Percentiles rank a stretch among this genome's conserved stretches.
These are phyloP conservation scores for Naematelia aurantialba DNA, from an alignment of 768 basidiomycete genomes.

Conservation along the genomic window DNA sequence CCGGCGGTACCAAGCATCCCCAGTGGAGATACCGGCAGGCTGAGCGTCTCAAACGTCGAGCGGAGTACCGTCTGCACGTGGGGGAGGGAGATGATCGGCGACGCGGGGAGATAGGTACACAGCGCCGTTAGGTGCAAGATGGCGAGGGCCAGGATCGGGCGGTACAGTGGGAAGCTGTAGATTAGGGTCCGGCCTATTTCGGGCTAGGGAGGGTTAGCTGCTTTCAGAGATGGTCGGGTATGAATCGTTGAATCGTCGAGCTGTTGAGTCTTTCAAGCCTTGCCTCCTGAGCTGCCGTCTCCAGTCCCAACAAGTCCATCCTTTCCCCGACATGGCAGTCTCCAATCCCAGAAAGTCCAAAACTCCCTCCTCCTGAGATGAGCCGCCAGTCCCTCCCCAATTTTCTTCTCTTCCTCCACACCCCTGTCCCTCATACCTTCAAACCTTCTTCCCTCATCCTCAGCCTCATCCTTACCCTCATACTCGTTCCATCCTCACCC, in stretches of 20 bases:
- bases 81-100: slow-evolving; percentile 35
- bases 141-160: slow-evolving; percentile 39
- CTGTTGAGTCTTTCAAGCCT: too few relatives aligned
- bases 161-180: slow-evolving; percentile 45
- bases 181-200: slow-evolving; percentile 45
- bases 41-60: slow-evolving; percentile 34
- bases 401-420: neutral
- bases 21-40: slow-evolving; percentile 21
- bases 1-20: slow-evolving; percentile 15
- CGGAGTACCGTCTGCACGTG: slow-evolving; percentile 37
- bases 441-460: neutral
- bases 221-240: too few relatives aligned
- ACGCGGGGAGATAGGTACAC: slow-evolving; percentile 23
- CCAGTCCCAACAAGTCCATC: too few relatives aligned
- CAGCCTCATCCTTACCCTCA: too few relatives aligned
- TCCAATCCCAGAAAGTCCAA: too few relatives aligned
- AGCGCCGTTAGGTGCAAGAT: slow-evolving; percentile 36
- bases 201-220: too few relatives aligned
- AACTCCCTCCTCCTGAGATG: too few relatives aligned
- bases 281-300: too few relatives aligned
- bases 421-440: neutral
- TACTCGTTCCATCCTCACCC: too few relatives aligned
- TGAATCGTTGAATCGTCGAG: too few relatives aligned
- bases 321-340: too few relatives aligned
- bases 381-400: too few relatives aligned